Evolutionary conservation across 2,329 filamentous ascomycete species (phyloP).

Genomic region (Phaeosphaeria sp.): DNA sequence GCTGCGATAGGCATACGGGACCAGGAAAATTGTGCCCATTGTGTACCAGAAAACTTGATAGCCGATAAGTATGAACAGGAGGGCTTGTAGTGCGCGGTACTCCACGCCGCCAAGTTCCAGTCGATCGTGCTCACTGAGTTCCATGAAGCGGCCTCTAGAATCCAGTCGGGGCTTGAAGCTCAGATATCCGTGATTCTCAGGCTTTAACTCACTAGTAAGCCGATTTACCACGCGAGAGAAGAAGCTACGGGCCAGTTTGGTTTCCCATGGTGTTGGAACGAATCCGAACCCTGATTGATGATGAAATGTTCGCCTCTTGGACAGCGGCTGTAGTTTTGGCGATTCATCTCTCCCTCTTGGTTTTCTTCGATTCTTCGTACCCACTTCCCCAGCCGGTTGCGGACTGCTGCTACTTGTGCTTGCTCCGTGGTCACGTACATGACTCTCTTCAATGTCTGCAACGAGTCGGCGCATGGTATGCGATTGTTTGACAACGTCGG

Average conservation of each 20-base stretch:
- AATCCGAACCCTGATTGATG: slow-evolving; percentile 36
- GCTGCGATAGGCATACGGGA: slow-evolving; percentile 52
- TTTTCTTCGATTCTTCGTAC: slow-evolving; percentile 2
- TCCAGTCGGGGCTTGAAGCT: slow-evolving; percentile 42
- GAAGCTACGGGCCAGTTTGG: slow-evolving; percentile 26
- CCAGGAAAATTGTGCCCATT: slow-evolving; percentile 56
- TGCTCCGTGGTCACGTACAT: slow-evolving; percentile 5
- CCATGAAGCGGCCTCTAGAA: slow-evolving; percentile 37
- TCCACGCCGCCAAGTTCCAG: slow-evolving; percentile 60
- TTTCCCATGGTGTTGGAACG: slow-evolving; percentile 42
- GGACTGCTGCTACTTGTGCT: slow-evolving; percentile 13
- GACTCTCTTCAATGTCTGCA: slow-evolving; percentile 30
- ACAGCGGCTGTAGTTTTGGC: slow-evolving; percentile 17
- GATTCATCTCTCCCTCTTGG: slow-evolving; percentile 1
- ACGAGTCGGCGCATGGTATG: slow-evolving; percentile 31
- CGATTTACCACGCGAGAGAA: slow-evolving; percentile 27
- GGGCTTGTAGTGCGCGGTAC: slow-evolving; percentile 57
- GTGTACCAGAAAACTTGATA: slow-evolving; percentile 42
- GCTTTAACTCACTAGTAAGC: slow-evolving; percentile 26
- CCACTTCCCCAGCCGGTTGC: background rate
- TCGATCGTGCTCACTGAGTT: slow-evolving; percentile 51
- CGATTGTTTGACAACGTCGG: slow-evolving; percentile 35
- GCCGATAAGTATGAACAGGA: slow-evolving; percentile 56
- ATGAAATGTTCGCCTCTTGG: slow-evolving; percentile 27
- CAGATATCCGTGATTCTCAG: slow-evolving; percentile 36